Percentiles rank a stretch among this genome's conserved stretches.
Evolutionary conservation across 1,139 yeast species (phyloP).

Genomic region (Saccharomyces hybrid): DNA sequence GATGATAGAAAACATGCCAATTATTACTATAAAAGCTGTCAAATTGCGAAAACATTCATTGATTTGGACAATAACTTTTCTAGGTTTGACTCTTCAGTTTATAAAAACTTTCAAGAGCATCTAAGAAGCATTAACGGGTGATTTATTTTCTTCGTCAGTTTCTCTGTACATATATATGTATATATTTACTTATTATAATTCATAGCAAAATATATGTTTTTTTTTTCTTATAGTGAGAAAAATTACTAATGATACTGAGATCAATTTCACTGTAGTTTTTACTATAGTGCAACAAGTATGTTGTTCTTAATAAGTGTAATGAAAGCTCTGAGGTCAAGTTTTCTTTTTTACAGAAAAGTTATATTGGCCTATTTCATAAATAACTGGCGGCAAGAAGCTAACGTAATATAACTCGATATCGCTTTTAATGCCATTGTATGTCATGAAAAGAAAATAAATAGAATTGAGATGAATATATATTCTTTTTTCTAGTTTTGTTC

Average conservation of each 20-base stretch:
- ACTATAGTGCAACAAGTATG: background rate
- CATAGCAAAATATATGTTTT: background rate
- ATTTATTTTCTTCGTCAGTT: background rate
- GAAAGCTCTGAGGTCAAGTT: background rate
- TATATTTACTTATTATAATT: background rate
- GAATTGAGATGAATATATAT: background rate
- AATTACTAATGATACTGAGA: background rate
- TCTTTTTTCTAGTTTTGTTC: background rate
- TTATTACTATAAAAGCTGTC: slow-evolving; percentile 55
- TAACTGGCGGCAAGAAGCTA: background rate
- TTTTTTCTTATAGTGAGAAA: background rate
- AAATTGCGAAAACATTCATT: slow-evolving; percentile 52
- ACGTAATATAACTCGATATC: background rate
- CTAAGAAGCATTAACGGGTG: slow-evolving; percentile 14
- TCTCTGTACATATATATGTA: background rate
- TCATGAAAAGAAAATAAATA: background rate
- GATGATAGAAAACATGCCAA: slow-evolving; percentile 25
- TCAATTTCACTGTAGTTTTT: background rate
- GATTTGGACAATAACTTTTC: slow-evolving; percentile 59
- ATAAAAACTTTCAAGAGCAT: slow-evolving; percentile 42
- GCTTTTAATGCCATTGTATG: too few relatives aligned
- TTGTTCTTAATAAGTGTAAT: too few relatives aligned
- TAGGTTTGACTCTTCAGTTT: slow-evolving; percentile 46
- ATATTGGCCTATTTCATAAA: background rate
- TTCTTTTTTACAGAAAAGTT: background rate